Conservation (phyloP, 2,329 filamentous ascomycete genomes). For the Colletotrichum falcatum region DNA sequence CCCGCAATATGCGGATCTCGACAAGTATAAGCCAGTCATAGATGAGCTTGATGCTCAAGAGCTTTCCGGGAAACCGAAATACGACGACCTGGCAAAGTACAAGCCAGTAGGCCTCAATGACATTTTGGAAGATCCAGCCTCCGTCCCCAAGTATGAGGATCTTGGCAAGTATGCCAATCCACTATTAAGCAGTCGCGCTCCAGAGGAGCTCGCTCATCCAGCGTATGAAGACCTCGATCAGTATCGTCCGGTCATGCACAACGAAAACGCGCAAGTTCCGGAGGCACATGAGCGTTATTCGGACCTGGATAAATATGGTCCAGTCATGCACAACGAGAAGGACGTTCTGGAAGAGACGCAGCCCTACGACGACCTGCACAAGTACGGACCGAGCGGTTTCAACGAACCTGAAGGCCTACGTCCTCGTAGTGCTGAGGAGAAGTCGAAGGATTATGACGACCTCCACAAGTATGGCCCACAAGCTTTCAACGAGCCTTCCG, state of each 20-base stretch:
- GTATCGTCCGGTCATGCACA: constrained; percentile 51
- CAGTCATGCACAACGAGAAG: constrained; percentile 49
- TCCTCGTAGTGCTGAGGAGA: constrained; percentile 50
- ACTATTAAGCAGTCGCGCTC: constrained; percentile 23
- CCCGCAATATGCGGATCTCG: constrained; percentile 45
- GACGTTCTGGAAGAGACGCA: constrained; percentile 53
- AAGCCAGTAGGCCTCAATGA: constrained; percentile 45
- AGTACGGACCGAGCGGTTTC: constrained; percentile 51
- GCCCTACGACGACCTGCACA: constrained; percentile 54
- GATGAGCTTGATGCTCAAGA: constrained; percentile 45
- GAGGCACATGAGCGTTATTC: constrained; percentile 38
- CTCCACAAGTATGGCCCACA: constrained; percentile 50
- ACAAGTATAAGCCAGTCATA: constrained; percentile 52
- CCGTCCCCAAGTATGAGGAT: constrained; percentile 49
- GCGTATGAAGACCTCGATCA: constrained; percentile 52
- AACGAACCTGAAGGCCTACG: constrained; percentile 53
- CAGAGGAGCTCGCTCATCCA: constrained; percentile 44
- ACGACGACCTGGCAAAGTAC: constrained; percentile 58
- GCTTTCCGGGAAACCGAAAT: constrained; percentile 43
- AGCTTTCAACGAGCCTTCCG: constrained; percentile 52
- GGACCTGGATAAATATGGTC: constrained; percentile 43
- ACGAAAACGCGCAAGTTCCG: constrained; percentile 46
- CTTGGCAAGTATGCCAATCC: constrained; percentile 49
- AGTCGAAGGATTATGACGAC: constrained; percentile 56
- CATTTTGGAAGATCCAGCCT: constrained; percentile 12